A percentile compares a stretch with the other conserved stretches of the same genome.
Conservation (phyloP, 768 basidiomycete genomes). For the Tulasnella sp. region DNA sequence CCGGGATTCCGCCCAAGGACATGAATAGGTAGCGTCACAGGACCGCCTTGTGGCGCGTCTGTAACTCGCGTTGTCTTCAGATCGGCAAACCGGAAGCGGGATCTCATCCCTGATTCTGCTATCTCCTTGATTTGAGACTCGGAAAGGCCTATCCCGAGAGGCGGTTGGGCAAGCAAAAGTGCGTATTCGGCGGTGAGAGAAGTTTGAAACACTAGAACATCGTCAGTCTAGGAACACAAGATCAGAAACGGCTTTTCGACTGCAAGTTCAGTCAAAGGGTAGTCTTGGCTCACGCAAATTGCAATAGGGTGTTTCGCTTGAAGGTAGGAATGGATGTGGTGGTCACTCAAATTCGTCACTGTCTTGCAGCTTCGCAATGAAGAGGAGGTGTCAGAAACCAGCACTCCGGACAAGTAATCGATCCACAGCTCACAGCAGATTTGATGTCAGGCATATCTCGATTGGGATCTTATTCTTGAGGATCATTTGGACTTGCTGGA, state of each 20-base stretch:
- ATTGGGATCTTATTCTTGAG: slow-evolving; percentile 46
- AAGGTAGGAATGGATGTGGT: slow-evolving; percentile 63
- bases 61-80: too few relatives aligned
- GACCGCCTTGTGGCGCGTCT: neutral
- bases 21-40: neutral
- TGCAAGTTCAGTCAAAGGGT: too few relatives aligned
- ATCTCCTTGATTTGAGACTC: slow-evolving; percentile 45
- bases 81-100: slow-evolving; percentile 24
- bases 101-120: slow-evolving; percentile 50
- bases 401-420: neutral
- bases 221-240: too few relatives aligned
- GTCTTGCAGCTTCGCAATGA: slow-evolving; percentile 48
- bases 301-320: slow-evolving; percentile 52
- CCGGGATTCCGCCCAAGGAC: neutral
- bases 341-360: slow-evolving; percentile 48
- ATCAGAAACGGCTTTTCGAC: too few relatives aligned
- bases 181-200: slow-evolving; percentile 70
- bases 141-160: slow-evolving; percentile 56
- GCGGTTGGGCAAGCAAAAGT: slow-evolving; percentile 58
- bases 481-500: slow-evolving; percentile 46
- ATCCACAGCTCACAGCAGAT: slow-evolving; percentile 44
- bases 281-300: slow-evolving; percentile 53
- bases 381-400: neutral
- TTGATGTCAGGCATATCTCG: slow-evolving; percentile 75
- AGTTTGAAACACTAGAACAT: slow-evolving; percentile 65